Base-by-base conservation (phyloP, 805 yeast genomes). In the Clavispora asparagi region DNA sequence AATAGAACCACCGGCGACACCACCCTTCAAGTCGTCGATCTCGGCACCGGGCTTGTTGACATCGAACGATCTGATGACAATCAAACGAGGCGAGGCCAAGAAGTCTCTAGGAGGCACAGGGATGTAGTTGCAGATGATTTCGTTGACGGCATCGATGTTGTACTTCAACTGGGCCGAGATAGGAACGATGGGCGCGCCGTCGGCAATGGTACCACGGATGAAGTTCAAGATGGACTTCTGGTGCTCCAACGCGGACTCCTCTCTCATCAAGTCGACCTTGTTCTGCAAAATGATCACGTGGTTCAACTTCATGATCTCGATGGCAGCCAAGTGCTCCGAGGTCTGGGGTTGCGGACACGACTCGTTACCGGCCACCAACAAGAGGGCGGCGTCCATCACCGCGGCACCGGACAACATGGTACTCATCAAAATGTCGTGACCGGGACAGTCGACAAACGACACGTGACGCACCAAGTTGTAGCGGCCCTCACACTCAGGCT, bases 381-480 rank as follows among this genome's bases (percentile, higher is more conserved):
- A 76, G 51, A 94, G 76, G 2, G 99, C 99, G 47, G 99, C 99
- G 72, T 94, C 99, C 99, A 94, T 94, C 55, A 94, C 99, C 14
- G 99, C 99, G 32, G 99, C 99, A 67, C 99, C 99, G 40, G 98
- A 91, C 81, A 94, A 83, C 99, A 94, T 94, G 56, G 99, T 94
- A 79, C 97, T 90, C 99, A 94, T 94, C 69, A 94, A 84, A 76
- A 94, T 95, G 77, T 94, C 99, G 87, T 94, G 99, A 70, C 99
- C 99, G 50, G 99, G 99, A 77, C 99, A 95, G 77, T 94, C 99
- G 51, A 95, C 99, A 62, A 95, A 95, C 10, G 97, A 89, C 44
- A 94, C 99, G 67, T 94, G 99, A 72, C 99, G 89, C 38, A 90
- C 82, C 58, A 94, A 78, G 60, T 81, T 80, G 71, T 90, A 91